A percentile compares a stretch with the other conserved stretches of the same genome.
phyloP scores from a whole-genome alignment of 495 filamentous ascomycete genomes.

The Lasiosphaeria miniovina region DNA sequence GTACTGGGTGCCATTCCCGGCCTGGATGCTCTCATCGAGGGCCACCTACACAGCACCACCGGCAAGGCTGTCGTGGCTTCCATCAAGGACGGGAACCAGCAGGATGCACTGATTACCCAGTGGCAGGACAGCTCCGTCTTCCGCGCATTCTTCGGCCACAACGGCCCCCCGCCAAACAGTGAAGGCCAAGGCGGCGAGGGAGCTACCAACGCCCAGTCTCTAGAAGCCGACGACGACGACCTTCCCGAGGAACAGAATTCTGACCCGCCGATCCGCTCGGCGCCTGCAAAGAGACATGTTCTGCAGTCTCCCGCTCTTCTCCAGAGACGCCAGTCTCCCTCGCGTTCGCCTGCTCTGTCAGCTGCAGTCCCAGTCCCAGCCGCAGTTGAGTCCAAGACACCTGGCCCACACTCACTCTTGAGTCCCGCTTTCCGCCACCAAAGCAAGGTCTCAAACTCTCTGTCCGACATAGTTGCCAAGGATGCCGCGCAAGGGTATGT shows the following conservation, averaged over 20 bases:
- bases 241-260: slow-evolving; percentile 11
- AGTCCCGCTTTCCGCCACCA: slow-evolving; percentile 5
- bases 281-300: slow-evolving; percentile 16
- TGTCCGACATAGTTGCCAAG: slow-evolving; percentile 37
- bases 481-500: slow-evolving; percentile 34
- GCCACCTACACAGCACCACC: slow-evolving; percentile 26
- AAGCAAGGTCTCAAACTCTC: slow-evolving; percentile 16
- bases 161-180: slow-evolving; percentile 14
- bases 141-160: slow-evolving; percentile 35
- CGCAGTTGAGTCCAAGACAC: slow-evolving; percentile 4
- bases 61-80: slow-evolving; percentile 26
- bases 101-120: slow-evolving; percentile 29
- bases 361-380: not conserved
- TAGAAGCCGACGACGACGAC: slow-evolving; percentile 16
- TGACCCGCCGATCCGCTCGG: slow-evolving; percentile 9
- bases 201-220: slow-evolving; percentile 5
- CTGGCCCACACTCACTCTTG: not conserved
- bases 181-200: not conserved
- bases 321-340: slow-evolving; percentile 13
- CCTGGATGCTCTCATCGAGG: slow-evolving; percentile 36
- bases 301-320: slow-evolving; percentile 6
- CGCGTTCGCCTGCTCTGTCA: slow-evolving; percentile 5
- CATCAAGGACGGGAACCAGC: slow-evolving; percentile 35
- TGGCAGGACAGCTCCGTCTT: slow-evolving; percentile 38
- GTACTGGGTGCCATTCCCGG: slow-evolving; percentile 35